Base-by-base conservation (phyloP, 306 rosid species). In the Carpinus fangiana region DNA sequence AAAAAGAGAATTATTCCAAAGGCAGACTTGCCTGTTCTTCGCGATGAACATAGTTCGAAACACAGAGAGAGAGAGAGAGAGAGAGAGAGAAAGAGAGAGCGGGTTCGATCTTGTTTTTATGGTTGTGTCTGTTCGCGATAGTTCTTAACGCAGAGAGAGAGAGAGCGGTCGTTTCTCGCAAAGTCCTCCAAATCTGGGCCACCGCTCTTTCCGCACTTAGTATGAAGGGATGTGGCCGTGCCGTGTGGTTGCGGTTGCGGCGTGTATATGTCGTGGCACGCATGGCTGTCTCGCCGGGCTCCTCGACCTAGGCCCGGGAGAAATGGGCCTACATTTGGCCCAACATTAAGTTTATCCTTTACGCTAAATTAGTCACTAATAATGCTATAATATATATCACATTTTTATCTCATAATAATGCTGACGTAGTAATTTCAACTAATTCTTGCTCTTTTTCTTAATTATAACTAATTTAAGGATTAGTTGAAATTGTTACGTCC, bases 111-210 rank as follows among this genome's bases (percentile, higher is more conserved):
- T 84, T 67, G 76, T 36, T 41, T 23, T 48, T 0, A 81, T 72
- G 53, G 87, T 66, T 77, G 55, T 17, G 73, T 71, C 79, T 70
- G 76, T 81, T 84, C 78, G 81, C 75, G 84, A 80, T 77, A 48
- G 72, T 82, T 77, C 73, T 74, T 78, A 82, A 83, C 87, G 89
- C 82, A 59, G 61, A 52, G 84, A 81, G 88, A 73, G 84, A 36
- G 76, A 82, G 62, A 82, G 81, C 84, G 92, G 97, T 82, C 77
- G 77, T 79, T 71, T 41, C 56, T 43, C 56, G 14, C 62, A 54
- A 56, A 72, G 50, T 79, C 87, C 92, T 86, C 70, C 81, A 93
- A 93, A 91, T 89, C 87, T 81, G 94, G 91, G 90, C 90, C 94
- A 80, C 90, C 88, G 80, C 80, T 73, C 68, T 62, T 7, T 4